phyloP scores from a whole-genome alignment of 2,329 filamentous ascomycete genomes.

The Phoma sp. region DNA sequence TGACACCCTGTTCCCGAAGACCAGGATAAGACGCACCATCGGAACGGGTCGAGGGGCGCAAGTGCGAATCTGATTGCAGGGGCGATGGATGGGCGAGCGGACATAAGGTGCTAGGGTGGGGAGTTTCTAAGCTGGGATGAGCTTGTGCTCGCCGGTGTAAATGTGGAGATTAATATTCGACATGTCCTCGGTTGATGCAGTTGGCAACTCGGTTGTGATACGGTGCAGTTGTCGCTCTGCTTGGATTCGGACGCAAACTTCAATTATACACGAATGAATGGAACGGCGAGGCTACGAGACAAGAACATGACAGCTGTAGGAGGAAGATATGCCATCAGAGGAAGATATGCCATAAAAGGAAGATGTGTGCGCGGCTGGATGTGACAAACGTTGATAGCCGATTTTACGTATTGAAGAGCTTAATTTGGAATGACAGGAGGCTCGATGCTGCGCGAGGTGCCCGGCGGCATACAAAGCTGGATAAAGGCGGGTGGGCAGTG shows the following conservation, averaged over 20 bases:
- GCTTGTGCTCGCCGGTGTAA: neutral
- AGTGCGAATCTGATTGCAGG: neutral
- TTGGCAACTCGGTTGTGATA: neutral
- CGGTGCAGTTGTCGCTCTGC: neutral
- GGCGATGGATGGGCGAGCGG: neutral
- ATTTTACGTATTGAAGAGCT: slow-evolving; percentile 8
- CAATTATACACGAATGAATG: neutral
- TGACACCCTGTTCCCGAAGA: slow-evolving; percentile 11
- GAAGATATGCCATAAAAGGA: neutral
- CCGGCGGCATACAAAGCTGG: neutral
- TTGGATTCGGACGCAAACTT: neutral
- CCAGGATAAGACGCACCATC: slow-evolving; percentile 9
- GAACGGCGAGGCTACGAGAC: slow-evolving; percentile 5
- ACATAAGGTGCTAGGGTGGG: neutral
- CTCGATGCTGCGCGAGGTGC: neutral
- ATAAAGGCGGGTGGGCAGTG: neutral
- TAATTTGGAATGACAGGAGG: slow-evolving; percentile 1
- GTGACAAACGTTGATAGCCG: slow-evolving; percentile 9
- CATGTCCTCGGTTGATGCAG: neutral
- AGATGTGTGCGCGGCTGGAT: neutral
- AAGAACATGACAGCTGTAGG: neutral
- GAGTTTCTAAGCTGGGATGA: neutral
- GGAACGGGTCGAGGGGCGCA: slow-evolving; percentile 12
- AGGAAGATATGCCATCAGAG: neutral
- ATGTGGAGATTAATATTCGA: neutral